Conservation (phyloP, 495 filamentous ascomycete species). For the Penicillium bovifimosum region DNA sequence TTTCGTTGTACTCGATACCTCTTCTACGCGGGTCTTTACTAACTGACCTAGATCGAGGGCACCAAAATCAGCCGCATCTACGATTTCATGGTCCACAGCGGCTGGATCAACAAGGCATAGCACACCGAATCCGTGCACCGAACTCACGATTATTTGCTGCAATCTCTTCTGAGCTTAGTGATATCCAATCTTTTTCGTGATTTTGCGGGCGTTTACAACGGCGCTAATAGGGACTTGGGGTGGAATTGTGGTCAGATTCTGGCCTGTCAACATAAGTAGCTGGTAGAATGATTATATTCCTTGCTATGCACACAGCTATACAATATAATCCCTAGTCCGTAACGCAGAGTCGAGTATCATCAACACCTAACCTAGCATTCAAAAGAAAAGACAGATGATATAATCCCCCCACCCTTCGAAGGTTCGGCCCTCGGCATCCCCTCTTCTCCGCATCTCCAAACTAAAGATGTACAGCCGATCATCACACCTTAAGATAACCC, state of each 20-base stretch:
- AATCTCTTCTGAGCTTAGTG: conserved; percentile 8
- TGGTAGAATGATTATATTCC: neutral
- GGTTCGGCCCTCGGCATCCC: conserved; percentile 34
- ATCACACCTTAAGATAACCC: neutral
- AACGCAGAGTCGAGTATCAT: neutral
- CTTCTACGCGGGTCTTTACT: conserved; percentile 4
- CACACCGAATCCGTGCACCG: neutral
- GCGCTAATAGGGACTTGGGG: conserved; percentile 13
- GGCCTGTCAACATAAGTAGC: neutral
- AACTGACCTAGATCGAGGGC: conserved; percentile 49
- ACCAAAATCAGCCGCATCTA: conserved; percentile 68
- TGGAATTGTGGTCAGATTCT: conserved; percentile 8
- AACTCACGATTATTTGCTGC: neutral
- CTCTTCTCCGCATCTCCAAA: conserved; percentile 20
- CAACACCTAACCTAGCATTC: neutral
- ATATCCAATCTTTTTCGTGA: conserved; percentile 16
- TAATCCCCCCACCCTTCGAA: conserved; percentile 11
- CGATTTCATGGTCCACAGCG: conserved; percentile 89
- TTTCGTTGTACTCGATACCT: neutral
- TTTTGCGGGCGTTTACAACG: conserved; percentile 10
- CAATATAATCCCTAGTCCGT: neutral
- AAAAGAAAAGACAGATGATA: neutral
- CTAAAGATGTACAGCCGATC: neutral
- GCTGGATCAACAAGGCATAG: conserved; percentile 78
- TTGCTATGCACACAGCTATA: neutral